A percentile compares a stretch with the other conserved stretches of the same genome.
phyloP scores from a whole-genome alignment of 2,329 filamentous ascomycete genomes.

The Colletotrichum sansevieriae region DNA sequence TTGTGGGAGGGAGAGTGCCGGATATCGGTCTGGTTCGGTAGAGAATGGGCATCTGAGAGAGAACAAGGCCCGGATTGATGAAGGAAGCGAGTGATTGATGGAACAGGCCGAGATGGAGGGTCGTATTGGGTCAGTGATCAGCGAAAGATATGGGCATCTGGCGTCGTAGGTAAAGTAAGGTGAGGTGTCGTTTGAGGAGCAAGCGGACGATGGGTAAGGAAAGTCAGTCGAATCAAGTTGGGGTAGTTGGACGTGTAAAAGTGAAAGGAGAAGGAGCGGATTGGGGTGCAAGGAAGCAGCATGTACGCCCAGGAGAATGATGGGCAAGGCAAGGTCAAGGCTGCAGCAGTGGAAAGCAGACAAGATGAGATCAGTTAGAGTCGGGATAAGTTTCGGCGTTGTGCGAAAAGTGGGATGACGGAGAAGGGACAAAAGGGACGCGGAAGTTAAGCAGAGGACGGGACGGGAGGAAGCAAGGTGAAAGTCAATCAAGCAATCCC shows the following conservation, averaged over 20 bases:
- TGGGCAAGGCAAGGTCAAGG: background rate
- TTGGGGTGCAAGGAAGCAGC: conserved; percentile 6
- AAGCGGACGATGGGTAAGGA: background rate
- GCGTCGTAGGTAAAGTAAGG: conserved; percentile 2
- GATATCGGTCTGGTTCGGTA: background rate
- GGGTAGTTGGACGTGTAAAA: conserved; percentile 3
- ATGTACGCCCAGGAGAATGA: background rate
- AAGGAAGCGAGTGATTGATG: background rate
- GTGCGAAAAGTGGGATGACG: conserved; percentile 1
- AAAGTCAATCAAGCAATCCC: conserved; percentile 7
- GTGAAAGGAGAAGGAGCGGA: conserved; percentile 10
- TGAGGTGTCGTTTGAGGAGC: conserved; percentile 6
- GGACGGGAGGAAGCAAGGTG: background rate
- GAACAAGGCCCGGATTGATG: too few species aligned
- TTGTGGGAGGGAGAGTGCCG: background rate
- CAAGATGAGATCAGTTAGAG: conserved; percentile 4
- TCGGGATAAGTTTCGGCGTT: conserved; percentile 7
- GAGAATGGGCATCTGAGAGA: conserved; percentile 2
- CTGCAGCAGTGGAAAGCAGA: background rate
- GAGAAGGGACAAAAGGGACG: background rate
- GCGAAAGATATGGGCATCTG: conserved; percentile 28
- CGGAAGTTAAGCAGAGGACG: too few species aligned
- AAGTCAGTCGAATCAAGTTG: conserved; percentile 9
- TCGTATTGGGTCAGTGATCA: conserved; percentile 25
- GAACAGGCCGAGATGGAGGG: background rate